Evolutionary conservation across 805 yeast species (phyloP), one percentile per base, ranked within the genome.

Genomic region (Saccharomyces paradoxus): DNA sequence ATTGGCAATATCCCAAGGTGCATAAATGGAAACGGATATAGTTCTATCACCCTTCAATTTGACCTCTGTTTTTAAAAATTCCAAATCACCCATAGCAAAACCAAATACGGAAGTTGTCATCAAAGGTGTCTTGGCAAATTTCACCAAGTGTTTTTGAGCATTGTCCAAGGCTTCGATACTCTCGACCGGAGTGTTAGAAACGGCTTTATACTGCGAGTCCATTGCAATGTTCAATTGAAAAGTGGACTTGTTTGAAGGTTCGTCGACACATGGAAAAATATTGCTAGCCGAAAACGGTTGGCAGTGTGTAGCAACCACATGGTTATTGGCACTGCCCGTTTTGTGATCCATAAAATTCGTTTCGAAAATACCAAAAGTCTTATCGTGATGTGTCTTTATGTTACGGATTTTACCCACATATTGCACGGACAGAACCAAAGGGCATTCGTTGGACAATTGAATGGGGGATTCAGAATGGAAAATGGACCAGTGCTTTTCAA

Each of bases 231-330:
- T 63, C 30, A 87, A 68, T 54, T 76, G 66, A 55, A 83, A 74
- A 0, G 79, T 74, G 4, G 81, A 75, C 63, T 84, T 86, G 31
- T 71, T 67, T n/a, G 72, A 61, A 6, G 82, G 75, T 61, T 86
- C 90, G 66, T 87, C 94, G 12, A 86, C 63, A 61, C 86, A 80
- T 2, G 95, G 95, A 62, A 83, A 83, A 12, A 87, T 77, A 50
- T 65, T 63, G 59, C 85, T 74, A 3, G 89, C 84, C 58, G 77
- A 83, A 17, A 76, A 74, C 0, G 94, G 90, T 64, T 86, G 91
- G 47, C 82, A 76, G 63, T 87, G 94, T 1, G 94, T 84, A 0
- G 90, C 83, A 31, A 86, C 63, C 12, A 86, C 70, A 55, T 70
- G 77, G 57, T 80, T 77, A 55, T 79, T 76, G 1, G 83, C 70